Evolutionary conservation across 1,284 basidiomycete species (phyloP).

Genomic region (Paramarasmius palmivorus): DNA sequence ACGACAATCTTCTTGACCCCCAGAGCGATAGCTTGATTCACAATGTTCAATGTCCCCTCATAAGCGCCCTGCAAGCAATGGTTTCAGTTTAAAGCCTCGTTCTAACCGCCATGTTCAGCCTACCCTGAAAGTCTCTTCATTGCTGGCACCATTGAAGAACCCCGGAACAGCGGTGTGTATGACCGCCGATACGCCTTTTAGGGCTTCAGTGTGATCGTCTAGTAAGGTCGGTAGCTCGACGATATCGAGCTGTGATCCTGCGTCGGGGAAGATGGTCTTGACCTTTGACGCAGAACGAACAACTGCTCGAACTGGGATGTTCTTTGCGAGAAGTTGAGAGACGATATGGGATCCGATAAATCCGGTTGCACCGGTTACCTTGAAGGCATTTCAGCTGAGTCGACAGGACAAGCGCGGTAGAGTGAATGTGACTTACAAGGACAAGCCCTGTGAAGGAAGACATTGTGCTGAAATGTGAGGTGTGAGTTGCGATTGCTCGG

Average conservation of each 20-base stretch:
- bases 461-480: no score
- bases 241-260: slow-evolving; percentile 29
- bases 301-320: not conserved
- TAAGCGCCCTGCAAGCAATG: slow-evolving; percentile 21
- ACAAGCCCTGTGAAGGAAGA: no score
- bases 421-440: no score
- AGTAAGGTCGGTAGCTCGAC: slow-evolving; percentile 29
- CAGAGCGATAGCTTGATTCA: slow-evolving; percentile 28
- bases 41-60: slow-evolving; percentile 28
- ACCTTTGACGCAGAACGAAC: no score
- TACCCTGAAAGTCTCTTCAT: slow-evolving; percentile 1
- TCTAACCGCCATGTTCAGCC: not conserved
- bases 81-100: no score
- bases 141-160: not conserved
- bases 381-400: no score
- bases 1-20: slow-evolving; percentile 32
- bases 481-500: no score
- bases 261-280: slow-evolving; percentile 17
- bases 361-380: not conserved
- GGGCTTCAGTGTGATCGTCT: slow-evolving; percentile 26
- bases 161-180: slow-evolving; percentile 4
- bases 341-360: slow-evolving; percentile 19
- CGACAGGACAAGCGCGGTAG: no score
- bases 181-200: slow-evolving; percentile 23
- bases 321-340: slow-evolving; percentile 19